Conservation (phyloP, 2,329 filamentous ascomycete genomes). For the Pseudogymnoascus sp. region DNA sequence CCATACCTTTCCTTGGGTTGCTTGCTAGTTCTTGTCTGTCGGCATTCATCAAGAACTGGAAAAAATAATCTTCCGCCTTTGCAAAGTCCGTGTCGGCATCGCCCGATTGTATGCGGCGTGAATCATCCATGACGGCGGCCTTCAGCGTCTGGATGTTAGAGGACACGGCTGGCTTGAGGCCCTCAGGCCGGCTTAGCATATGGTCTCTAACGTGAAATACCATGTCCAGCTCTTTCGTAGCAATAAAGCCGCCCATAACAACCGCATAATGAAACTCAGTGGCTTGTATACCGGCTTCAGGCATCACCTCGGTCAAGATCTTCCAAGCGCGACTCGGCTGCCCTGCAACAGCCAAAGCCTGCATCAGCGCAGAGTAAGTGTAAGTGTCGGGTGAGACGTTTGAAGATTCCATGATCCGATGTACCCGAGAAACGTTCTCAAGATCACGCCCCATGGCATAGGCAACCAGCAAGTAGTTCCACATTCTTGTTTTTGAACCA, state of each 20-base stretch:
- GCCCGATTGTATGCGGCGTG: slow-evolving; percentile 13
- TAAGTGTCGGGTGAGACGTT: slow-evolving; percentile 43
- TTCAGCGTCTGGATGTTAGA: slow-evolving; percentile 34
- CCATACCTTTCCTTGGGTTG: slow-evolving; percentile 19
- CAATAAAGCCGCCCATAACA: slow-evolving; percentile 39
- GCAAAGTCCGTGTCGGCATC: slow-evolving; percentile 18
- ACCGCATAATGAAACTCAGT: slow-evolving; percentile 44
- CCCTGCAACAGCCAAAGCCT: slow-evolving; percentile 41
- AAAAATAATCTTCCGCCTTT: slow-evolving; percentile 21
- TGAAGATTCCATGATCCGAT: slow-evolving; percentile 44
- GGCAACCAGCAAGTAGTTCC: slow-evolving; percentile 68
- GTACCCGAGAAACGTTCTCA: slow-evolving; percentile 41
- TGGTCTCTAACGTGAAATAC: slow-evolving; percentile 39
- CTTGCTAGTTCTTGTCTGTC: slow-evolving; percentile 22
- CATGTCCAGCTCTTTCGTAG: slow-evolving; percentile 33
- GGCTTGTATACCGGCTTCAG: slow-evolving; percentile 33
- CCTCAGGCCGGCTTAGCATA: slow-evolving; percentile 29
- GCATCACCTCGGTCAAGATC: slow-evolving; percentile 43
- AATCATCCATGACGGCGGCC: slow-evolving; percentile 21
- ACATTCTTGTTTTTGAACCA: slow-evolving; percentile 53
- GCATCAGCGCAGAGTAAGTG: slow-evolving; percentile 55
- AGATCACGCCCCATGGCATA: slow-evolving; percentile 57
- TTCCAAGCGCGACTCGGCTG: slow-evolving; percentile 47
- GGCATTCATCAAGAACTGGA: slow-evolving; percentile 16
- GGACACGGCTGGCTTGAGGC: slow-evolving; percentile 29